Percentiles rank a stretch among this genome's conserved stretches.
Evolutionary conservation across 2,329 filamentous ascomycete genomes (phyloP).

Genomic region (Chaetothyriales sp.): DNA sequence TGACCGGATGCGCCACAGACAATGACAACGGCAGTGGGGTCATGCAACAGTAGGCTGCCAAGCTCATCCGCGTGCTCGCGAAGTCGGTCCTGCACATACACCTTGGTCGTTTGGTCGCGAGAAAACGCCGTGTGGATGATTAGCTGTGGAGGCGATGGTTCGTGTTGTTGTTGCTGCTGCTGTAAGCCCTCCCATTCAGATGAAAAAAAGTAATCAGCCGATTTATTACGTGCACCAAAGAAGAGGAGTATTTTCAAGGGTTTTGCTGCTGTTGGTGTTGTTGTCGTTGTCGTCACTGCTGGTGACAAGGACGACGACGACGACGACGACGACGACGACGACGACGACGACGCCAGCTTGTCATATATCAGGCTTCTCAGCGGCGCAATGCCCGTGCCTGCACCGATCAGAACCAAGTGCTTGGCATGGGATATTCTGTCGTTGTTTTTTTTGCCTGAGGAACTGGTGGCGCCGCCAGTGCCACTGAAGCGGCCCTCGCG

Average conservation of each 20-base stretch:
- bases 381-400: constrained; percentile 20
- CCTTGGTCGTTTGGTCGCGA: constrained; percentile 47
- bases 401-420: constrained; percentile 38
- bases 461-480: constrained; percentile 5
- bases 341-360: constrained; percentile 2
- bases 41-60: constrained; percentile 34
- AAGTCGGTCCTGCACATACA: constrained; percentile 54
- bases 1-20: constrained; percentile 45
- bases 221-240: constrained; percentile 65
- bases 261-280: not conserved
- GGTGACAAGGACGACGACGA: not conserved
- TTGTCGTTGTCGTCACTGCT: not conserved
- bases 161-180: not conserved
- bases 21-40: constrained; percentile 36
- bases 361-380: constrained; percentile 37
- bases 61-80: constrained; percentile 36
- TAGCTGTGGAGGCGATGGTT: constrained; percentile 30
- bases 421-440: constrained; percentile 1
- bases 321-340: not conserved
- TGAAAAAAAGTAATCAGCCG: constrained; percentile 66
- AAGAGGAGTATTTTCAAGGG: constrained; percentile 45
- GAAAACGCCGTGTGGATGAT: constrained; percentile 53
- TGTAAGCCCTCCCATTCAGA: constrained; percentile 51
- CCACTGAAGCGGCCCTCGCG: constrained; percentile 8
- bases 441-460: not conserved